Percentiles rank a stretch among this genome's conserved stretches.
Conservation (phyloP, 768 basidiomycete species). For the Boletus rubropictus region DNA sequence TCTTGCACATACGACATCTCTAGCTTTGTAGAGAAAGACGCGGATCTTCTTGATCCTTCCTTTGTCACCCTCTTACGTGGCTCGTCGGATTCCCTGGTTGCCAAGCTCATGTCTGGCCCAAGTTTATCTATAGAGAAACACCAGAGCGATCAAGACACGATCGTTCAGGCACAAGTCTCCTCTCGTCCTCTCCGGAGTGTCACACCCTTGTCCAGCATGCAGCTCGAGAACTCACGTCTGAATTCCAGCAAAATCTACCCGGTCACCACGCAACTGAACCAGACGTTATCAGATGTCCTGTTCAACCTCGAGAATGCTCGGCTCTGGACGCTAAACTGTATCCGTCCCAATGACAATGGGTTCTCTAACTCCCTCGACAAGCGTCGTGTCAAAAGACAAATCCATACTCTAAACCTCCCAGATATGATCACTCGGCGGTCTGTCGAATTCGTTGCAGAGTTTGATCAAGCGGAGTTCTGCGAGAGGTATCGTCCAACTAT, state of each 20-base stretch:
- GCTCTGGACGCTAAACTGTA: slow-evolving; percentile 54
- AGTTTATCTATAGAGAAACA: slow-evolving; percentile 55
- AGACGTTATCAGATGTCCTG: slow-evolving; percentile 44
- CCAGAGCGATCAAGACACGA: slow-evolving; percentile 48
- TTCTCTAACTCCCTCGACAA: slow-evolving; percentile 61
- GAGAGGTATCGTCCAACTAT: slow-evolving; percentile 48
- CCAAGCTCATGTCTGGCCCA: slow-evolving; percentile 59
- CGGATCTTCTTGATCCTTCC: slow-evolving; percentile 50
- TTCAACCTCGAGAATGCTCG: slow-evolving; percentile 39
- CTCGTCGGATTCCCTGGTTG: slow-evolving; percentile 48
- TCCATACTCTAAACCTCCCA: slow-evolving; percentile 47
- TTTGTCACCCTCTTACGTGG: slow-evolving; percentile 49
- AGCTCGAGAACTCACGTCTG: slow-evolving; percentile 37
- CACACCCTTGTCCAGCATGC: slow-evolving; percentile 30
- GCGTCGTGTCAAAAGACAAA: slow-evolving; percentile 53
- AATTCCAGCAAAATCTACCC: slow-evolving; percentile 52
- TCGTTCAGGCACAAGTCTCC: slow-evolving; percentile 62
- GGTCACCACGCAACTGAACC: slow-evolving; percentile 54
- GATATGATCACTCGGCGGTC: slow-evolving; percentile 46
- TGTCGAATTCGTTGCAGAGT: slow-evolving; percentile 48
- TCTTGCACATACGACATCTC: slow-evolving; percentile 48
- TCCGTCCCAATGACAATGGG: slow-evolving; percentile 61
- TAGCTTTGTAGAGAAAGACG: slow-evolving; percentile 44
- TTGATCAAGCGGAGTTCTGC: slow-evolving; percentile 45
- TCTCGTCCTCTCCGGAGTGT: slow-evolving; percentile 49